Base-by-base conservation (phyloP, 441 rosid genomes). In the Croton setiger region DNA sequence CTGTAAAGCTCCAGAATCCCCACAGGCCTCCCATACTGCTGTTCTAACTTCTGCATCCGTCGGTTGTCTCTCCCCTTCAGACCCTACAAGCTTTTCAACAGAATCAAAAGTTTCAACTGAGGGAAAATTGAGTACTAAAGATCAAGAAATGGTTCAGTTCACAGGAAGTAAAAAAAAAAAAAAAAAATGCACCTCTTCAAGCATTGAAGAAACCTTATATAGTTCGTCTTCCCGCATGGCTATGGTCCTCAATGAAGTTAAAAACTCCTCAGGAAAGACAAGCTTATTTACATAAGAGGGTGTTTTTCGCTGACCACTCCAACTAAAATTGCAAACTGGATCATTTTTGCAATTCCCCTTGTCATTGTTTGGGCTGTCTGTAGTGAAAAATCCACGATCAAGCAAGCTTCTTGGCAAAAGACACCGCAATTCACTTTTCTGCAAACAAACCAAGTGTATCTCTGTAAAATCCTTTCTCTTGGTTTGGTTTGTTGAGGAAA, bases 1-100 rank as follows among this genome's bases (percentile, higher is more conserved):
- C 74, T 93, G 96, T 67, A 93, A 69, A 73, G 97, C 98, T 77
- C 97, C 97, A 64, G 91, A 89, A 83, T 93, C 96, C 52, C 97
- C 97, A 69, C 91, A 91, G 64, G 80, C 93, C 82, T 93, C 96
- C 98, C 97, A 93, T 60, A 89, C 81, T 5, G 93, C 98, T 75
- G 90, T 80, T 77, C 88, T 82, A 21, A 93, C 92, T 86, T 93
- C 98, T 43, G 86, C 63, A 57, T 86, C 92, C n/a, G 88, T 75
- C 63, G 92, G 95, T 74, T 84, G 86, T 68, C 87, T 80, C 49
- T 84, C 88, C 74, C 82, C 85, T 66, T 79, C 81, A 70, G 88
- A 69, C 48, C 85, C 92, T 69, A 87, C 80, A 70, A 93, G 92
- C 98, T 93, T 76, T 74, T 49, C 71, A 60, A 59, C 12, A 70